Evolutionary conservation across 306 rosid genomes (phyloP), one percentile per base, ranked within the genome.

Genomic region (Citrullus amarus): DNA sequence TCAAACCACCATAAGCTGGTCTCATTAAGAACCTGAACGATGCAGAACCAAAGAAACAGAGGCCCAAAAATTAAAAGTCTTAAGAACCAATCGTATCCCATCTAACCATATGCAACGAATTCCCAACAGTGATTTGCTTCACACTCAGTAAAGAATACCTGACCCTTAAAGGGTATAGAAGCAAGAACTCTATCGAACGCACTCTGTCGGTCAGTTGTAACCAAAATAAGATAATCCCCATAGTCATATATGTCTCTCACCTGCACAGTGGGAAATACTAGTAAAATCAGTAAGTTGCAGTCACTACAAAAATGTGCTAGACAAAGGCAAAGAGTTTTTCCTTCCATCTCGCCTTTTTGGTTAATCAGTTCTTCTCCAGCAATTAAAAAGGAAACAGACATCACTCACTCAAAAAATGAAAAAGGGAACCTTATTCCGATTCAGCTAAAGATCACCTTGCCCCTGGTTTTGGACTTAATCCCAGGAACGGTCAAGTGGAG

Each of bases 1-100:
- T 95, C 93, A 86, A 95, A 95, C 99, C 99, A 92, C 99, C 97
- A 95, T 80, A 95, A 84, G 82, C 99, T 92, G 30, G 99, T 91
- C 85, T 89, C 88, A 6, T 95, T 95, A 22, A 95, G 97, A 80
- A 94, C 98, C 98, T 92, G 80, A 79, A 69, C 82, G 66, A 28
- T 59, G 46, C 32, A 79, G 54, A 61, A 75, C 17, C 66, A 80
- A 79, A 32, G 20, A 79, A 73, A 57, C 61, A 46, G 20, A 38
- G 51, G 38, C 51, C 79, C 3, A 9, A 5, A n/a, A 18, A 63
- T 25, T 2, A 9, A 4, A 43, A 22, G 17, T 2, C 15, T 8
- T 8, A 4, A 32, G n/a, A 48, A 5, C 12, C 4, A 28, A 9
- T 61, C 9, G 12, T 18, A 6, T 32, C 53, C 20, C 28, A 73